Evolutionary conservation across 2,329 filamentous ascomycete species (phyloP), one percentile per base, ranked within the genome.

Genomic region (Penicillium sp.): DNA sequence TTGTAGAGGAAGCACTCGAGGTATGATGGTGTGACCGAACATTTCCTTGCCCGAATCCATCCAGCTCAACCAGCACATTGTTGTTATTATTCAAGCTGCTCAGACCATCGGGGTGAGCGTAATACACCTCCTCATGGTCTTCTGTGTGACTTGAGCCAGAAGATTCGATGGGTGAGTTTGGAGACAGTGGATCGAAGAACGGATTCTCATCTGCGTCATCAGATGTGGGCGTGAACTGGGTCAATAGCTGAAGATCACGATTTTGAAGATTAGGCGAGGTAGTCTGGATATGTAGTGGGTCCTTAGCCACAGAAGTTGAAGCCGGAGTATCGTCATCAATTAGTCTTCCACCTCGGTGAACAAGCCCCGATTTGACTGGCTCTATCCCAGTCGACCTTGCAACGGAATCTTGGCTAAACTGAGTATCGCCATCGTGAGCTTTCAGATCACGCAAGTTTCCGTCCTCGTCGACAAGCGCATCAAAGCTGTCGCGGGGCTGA

Each of bases 181-280:
- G 22, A 21, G 56, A 55, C 36, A 63, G 61, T 10, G 63, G 54
- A 31, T 62, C 60, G 57, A 50, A 36, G 50, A 65, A 50, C 58
- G 58, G 29, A 64, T 68, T 13, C 57, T 61, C 40, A 63, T 50
- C 71, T 5, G 71, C 71, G 45, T 60, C 67, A 58, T 77, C 73
- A n/a, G 76, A 76, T 7, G 73, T 77, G 24, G 77, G 77, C 4
- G 77, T 79, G 10, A 78, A 69, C 54, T 78, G 73, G 44, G 76
- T 59, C 7, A 76, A 61, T 29, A 72, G 74, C 50, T 77, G 75
- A 2, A 76, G 77, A 18, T 71, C 70, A 50, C 75, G 72, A 44
- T 65, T 70, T 5, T 75, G 73, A 7, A 69, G 49, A 16, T 64
- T 59, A n/a, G 68, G 68, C 13, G 71, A 69, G 22, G 67, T 62